Base-by-base conservation (phyloP, 2,329 filamentous ascomycete genomes). In the Pseudovirgaria hyperparasitica region DNA sequence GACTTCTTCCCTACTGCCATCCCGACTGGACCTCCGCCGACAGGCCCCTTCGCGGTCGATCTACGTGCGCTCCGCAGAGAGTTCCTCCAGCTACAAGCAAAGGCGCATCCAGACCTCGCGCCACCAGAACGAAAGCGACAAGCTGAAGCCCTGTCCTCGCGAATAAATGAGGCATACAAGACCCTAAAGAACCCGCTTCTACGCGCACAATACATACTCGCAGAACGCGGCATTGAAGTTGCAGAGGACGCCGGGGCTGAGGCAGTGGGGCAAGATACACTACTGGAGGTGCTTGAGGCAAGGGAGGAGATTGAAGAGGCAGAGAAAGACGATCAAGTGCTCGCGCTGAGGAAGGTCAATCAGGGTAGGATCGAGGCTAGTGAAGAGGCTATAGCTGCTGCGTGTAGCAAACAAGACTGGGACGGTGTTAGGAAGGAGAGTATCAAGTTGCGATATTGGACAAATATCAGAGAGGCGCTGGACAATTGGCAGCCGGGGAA, bases 91-190 rank as follows among this genome's bases (percentile, higher is more conserved):
- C 69, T 94, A 1, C 90, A 98, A 57, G 70, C 75, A 11, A 65
- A 67, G 22, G 70, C 78, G 8, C 82, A 90, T 53, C 82, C 82
- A 1, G 82, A 90, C 51, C 62, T 77, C 33, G 58, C 61, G 13
- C 52, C 60, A 1, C 41, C 46, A n/a, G 43, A 56, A 4, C 46
- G 58, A 19, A 73, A 73, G 41, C 56, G 59, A 21, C 60, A 67
- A 25, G 84, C 85, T 12, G 82, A 92, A 52, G 79, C 74, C 0
- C 62, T 76, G n/a, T 90, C 80, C 7, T 71, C 82, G 6, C 68
- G 72, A 15, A 86, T 96, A 52, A 96, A 96, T 63, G 77, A 85
- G 39, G 90, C 90, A 1, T 96, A 92, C 65, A 77, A 73, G 45
- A 93, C 86, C 3, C 69, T 98, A 1, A 62, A 70, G 26, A 72